Conservation (phyloP, 164 flowering plant species). For the Warburgia ugandensis region DNA sequence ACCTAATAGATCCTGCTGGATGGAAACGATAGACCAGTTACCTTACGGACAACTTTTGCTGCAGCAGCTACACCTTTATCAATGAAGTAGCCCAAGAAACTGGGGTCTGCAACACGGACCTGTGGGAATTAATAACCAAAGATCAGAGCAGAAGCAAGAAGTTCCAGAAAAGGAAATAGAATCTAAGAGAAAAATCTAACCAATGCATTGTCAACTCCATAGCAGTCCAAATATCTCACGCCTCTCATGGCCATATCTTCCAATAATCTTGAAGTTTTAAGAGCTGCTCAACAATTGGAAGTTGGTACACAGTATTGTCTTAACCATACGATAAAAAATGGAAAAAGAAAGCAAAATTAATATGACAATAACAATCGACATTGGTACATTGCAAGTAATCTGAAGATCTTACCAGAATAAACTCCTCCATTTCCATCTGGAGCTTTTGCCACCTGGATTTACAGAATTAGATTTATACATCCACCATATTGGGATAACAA, state of each 20-base stretch:
- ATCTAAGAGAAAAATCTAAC: constrained; percentile 30
- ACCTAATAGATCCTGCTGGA: no score
- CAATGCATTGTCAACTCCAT: constrained; percentile 96
- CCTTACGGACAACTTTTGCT: constrained; percentile 99
- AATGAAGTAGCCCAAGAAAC: constrained; percentile 90
- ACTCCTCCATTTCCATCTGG: constrained; percentile 99
- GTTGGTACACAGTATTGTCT: not conserved
- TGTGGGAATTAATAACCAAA: constrained; percentile 22
- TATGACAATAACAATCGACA: not conserved
- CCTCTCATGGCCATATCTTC: constrained; percentile 95
- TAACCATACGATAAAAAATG: constrained; percentile 1
- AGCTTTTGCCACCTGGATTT: constrained; percentile 82
- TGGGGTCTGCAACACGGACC: constrained; percentile 98
- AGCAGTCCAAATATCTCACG: constrained; percentile 79
- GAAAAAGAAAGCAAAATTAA: not conserved
- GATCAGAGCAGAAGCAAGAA: constrained; percentile 6
- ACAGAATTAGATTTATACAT: constrained; percentile 9
- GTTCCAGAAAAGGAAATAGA: not conserved
- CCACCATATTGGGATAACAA: constrained; percentile 2
- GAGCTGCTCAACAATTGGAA: constrained; percentile 38
- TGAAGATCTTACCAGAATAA: constrained; percentile 53
- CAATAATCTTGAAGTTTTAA: constrained; percentile 64
- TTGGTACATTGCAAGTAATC: not conserved
- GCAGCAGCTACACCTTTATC: constrained; percentile 88
- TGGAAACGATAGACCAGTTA: constrained; percentile 23